A percentile compares a stretch with the other conserved stretches of the same genome.
Conservation (phyloP, 192 early-diverging fungal species). For the Linnemannia schmuckeri region DNA sequence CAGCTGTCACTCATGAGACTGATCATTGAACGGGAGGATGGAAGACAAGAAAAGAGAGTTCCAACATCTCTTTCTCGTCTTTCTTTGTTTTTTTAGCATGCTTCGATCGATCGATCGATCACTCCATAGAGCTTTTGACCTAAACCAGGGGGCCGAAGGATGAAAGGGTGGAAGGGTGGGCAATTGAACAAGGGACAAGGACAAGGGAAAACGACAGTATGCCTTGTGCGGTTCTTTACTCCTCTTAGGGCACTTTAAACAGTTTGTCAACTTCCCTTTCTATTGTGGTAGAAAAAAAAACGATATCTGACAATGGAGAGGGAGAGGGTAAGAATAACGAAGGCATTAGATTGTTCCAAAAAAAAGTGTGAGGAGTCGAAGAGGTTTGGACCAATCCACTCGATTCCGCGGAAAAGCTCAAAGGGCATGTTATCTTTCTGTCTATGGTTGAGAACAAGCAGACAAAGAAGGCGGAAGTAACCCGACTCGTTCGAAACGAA, state of each 20-base stretch:
- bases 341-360: background rate
- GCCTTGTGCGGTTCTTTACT: background rate
- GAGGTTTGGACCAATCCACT: background rate
- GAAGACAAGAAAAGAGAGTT: background rate
- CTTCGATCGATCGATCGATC: slow-evolving; percentile 31
- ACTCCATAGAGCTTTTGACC: background rate
- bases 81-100: background rate
- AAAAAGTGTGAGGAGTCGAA: background rate
- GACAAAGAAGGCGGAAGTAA: no score
- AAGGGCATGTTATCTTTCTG: background rate
- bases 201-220: background rate
- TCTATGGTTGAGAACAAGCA: no score
- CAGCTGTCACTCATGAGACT: background rate
- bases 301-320: no score
- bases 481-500: background rate
- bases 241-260: background rate
- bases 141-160: background rate
- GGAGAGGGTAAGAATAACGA: background rate
- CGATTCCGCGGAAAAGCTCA: background rate
- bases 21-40: background rate
- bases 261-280: background rate
- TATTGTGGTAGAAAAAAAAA: no score
- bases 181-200: background rate
- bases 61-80: background rate
- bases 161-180: background rate